phyloP scores from a whole-genome alignment of 2,329 filamentous ascomycete genomes.

The Daldinia eschscholtzii region DNA sequence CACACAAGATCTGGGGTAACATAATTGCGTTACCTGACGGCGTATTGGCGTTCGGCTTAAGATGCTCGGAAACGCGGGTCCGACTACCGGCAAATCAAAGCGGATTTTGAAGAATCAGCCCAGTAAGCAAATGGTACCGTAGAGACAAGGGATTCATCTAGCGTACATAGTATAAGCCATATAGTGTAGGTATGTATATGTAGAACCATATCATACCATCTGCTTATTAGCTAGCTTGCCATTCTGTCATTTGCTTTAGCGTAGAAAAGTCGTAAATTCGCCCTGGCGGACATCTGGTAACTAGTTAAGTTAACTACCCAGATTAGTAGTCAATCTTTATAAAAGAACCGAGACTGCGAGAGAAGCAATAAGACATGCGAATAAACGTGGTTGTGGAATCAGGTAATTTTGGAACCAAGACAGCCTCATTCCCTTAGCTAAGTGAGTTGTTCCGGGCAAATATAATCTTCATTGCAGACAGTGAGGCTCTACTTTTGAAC shows the following conservation, averaged over 20 bases:
- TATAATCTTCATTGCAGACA: conserved; percentile 26
- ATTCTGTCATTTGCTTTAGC: neutral
- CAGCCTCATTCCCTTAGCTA: conserved; percentile 33
- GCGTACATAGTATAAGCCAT: neutral
- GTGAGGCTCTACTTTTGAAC: conserved; percentile 8
- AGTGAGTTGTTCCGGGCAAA: conserved; percentile 22
- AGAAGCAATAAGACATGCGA: conserved; percentile 35
- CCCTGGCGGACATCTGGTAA: conserved; percentile 9
- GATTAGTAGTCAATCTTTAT: conserved; percentile 8
- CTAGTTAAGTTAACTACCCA: no score
- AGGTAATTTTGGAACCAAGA: conserved; percentile 37
- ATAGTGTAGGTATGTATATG: no score
- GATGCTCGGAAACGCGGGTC: conserved; percentile 26
- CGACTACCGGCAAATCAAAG: conserved; percentile 30
- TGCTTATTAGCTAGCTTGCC: neutral
- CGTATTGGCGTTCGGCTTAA: conserved; percentile 20
- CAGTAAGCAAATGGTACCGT: conserved; percentile 8
- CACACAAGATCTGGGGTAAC: conserved; percentile 32
- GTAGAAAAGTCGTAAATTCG: neutral
- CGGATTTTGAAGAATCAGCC: conserved; percentile 26
- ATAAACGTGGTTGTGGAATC: conserved; percentile 40
- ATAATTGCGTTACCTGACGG: conserved; percentile 22
- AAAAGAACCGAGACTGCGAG: conserved; percentile 25
- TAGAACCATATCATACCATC: neutral
- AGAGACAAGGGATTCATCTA: neutral